These are phyloP conservation scores for Ilyonectria destructans DNA, from an alignment of 2,329 filamentous ascomycete genomes.

Conservation along the genomic window DNA sequence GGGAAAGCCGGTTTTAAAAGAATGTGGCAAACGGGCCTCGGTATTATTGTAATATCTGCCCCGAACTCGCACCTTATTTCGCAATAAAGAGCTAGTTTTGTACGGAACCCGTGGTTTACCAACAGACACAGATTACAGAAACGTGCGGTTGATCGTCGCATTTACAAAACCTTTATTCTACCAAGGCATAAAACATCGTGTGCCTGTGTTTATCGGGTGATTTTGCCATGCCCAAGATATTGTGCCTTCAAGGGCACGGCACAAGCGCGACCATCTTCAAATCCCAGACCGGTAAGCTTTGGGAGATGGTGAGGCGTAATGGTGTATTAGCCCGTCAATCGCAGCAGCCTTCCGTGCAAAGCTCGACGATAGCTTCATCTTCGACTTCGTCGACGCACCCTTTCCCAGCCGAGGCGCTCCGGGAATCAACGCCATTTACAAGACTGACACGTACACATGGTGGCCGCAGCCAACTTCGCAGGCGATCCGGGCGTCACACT, in stretches of 20 bases:
- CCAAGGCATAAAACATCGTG: neutral
- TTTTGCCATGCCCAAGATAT: conserved; percentile 14
- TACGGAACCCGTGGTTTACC: too few species aligned
- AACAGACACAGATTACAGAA: too few species aligned
- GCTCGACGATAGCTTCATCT: conserved; percentile 17
- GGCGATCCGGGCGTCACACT: conserved; percentile 17
- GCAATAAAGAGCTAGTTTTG: too few species aligned
- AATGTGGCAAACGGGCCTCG: too few species aligned
- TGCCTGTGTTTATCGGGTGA: neutral
- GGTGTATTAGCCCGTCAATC: neutral
- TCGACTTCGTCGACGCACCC: conserved; percentile 19
- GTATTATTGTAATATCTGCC: too few species aligned
- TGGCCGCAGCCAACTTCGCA: conserved; percentile 20
- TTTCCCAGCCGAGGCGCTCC: conserved; percentile 13
- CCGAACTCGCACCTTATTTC: too few species aligned
- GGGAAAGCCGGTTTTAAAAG: too few species aligned
- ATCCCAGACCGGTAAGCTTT: conserved; percentile 19
- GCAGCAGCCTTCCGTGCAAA: conserved; percentile 19
- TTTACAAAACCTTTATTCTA: neutral
- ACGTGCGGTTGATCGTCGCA: too few species aligned
- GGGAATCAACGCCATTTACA: conserved; percentile 24
- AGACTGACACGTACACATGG: conserved; percentile 20
- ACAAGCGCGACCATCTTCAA: conserved; percentile 23
- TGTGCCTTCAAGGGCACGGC: conserved; percentile 22
- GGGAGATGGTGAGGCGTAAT: too few species aligned